A percentile compares a stretch with the other conserved stretches of the same genome.
Conservation (phyloP, 1,284 basidiomycete species). For the Rhodotorula sp. region DNA sequence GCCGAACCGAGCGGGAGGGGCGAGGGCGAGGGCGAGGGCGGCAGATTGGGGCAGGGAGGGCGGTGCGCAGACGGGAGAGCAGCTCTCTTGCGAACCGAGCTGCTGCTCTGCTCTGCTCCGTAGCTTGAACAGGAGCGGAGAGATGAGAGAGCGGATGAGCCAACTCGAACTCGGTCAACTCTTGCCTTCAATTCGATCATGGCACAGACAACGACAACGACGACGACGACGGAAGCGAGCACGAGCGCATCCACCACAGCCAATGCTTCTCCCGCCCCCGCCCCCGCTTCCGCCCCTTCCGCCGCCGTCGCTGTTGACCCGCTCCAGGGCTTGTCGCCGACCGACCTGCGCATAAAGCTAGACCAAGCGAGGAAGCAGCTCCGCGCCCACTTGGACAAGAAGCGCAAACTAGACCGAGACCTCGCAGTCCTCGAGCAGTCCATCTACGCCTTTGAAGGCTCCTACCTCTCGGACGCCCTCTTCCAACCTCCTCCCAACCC, state of each 20-base stretch:
- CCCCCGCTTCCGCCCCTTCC: neutral
- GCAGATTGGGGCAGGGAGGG: too few relatives aligned
- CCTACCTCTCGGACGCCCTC: constrained; percentile 49
- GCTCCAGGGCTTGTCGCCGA: constrained; percentile 30
- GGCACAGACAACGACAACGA: neutral
- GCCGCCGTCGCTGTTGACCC: neutral
- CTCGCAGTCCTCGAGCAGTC: constrained; percentile 51
- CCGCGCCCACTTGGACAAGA: constrained; percentile 33
- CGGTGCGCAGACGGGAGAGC: too few relatives aligned
- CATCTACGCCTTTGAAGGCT: constrained; percentile 55
- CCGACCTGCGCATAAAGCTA: constrained; percentile 39
- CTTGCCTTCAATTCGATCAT: too few relatives aligned
- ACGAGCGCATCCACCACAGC: constrained; percentile 8
- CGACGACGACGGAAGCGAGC: neutral
- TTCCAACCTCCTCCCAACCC: constrained; percentile 19
- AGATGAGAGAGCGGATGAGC: too few relatives aligned
- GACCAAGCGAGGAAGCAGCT: constrained; percentile 30
- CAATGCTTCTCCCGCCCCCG: neutral
- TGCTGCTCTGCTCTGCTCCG: too few relatives aligned
- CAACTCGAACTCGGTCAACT: too few relatives aligned
- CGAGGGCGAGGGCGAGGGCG: neutral
- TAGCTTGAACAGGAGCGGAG: too few relatives aligned
- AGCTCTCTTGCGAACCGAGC: too few relatives aligned
- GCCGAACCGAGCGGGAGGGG: neutral
- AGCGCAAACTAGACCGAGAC: constrained; percentile 41